phyloP scores from a whole-genome alignment of 495 filamentous ascomycete species.

The Trichodelitschia bisporula region DNA sequence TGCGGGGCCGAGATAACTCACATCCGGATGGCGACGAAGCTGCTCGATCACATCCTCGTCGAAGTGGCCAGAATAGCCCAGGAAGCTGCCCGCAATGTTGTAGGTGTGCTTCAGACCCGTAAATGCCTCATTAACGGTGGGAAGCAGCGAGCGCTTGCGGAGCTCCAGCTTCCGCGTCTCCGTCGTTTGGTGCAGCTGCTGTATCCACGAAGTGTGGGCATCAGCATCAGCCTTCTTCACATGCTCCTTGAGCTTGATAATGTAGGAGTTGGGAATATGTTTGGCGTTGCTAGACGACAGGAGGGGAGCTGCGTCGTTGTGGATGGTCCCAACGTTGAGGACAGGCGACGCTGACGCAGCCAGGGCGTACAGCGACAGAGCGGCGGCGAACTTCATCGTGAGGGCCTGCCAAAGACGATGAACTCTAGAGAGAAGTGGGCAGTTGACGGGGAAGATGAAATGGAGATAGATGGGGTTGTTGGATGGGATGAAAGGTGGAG shows the following conservation, averaged over 20 bases:
- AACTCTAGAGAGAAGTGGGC: no score
- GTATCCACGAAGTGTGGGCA: constrained; percentile 77
- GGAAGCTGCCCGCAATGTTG: constrained; percentile 57
- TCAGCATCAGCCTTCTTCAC: constrained; percentile 38
- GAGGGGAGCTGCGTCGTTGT: constrained; percentile 69
- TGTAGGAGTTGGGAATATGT: constrained; percentile 76
- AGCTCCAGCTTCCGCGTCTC: constrained; percentile 45
- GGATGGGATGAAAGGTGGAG: no score
- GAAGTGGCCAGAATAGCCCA: constrained; percentile 92
- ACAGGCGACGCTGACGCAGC: constrained; percentile 53
- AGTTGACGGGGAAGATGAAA: no score
- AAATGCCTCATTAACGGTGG: constrained; percentile 44
- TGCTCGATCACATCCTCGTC: constrained; percentile 79
- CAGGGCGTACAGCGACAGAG: constrained; percentile 36
- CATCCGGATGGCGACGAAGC: constrained; percentile 89
- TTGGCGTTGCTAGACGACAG: constrained; percentile 54
- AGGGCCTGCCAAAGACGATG: no score
- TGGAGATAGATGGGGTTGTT: no score
- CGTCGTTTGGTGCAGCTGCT: constrained; percentile 45
- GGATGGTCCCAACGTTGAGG: constrained; percentile 47
- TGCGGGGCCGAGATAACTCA: constrained; percentile 29
- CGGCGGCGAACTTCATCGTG: constrained; percentile 52
- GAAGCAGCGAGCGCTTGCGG: constrained; percentile 66
- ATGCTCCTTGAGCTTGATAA: constrained; percentile 96
- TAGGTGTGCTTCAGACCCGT: constrained; percentile 84